Percentiles rank a stretch among this genome's conserved stretches.
Conservation (phyloP, 2,329 filamentous ascomycete species). For the Clonostachys solani region DNA sequence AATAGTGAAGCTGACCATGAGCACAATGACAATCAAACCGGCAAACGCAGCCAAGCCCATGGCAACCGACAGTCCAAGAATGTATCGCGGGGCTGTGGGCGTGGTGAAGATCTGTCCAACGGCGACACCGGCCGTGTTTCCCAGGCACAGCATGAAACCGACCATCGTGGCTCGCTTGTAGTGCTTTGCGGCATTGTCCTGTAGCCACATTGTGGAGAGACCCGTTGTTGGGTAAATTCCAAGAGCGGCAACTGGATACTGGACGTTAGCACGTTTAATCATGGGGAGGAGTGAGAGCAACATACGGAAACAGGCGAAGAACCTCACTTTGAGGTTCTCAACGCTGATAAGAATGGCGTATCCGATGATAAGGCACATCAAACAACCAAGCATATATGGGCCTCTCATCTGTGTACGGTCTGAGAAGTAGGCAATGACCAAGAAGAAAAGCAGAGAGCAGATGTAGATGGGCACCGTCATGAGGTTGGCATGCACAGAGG, state of each 20-base stretch:
- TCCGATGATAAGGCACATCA: slow-evolving; percentile 17
- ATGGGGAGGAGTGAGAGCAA: not conserved
- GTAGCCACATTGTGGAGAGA: slow-evolving; percentile 40
- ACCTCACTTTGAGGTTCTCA: slow-evolving; percentile 17
- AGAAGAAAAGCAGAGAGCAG: slow-evolving; percentile 12
- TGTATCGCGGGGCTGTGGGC: slow-evolving; percentile 16
- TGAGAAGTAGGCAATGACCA: slow-evolving; percentile 15
- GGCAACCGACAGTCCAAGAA: slow-evolving; percentile 14
- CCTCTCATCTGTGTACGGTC: slow-evolving; percentile 14
- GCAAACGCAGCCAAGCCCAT: slow-evolving; percentile 16
- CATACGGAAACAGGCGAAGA: slow-evolving; percentile 9
- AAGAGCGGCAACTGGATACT: slow-evolving; percentile 6
- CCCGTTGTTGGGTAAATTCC: slow-evolving; percentile 21
- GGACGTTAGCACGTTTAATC: not conserved
- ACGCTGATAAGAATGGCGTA: slow-evolving; percentile 17
- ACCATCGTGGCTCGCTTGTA: slow-evolving; percentile 40
- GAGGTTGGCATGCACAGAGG: slow-evolving; percentile 19
- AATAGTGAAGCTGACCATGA: slow-evolving; percentile 14
- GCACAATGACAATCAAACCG: slow-evolving; percentile 10
- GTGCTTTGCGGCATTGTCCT: slow-evolving; percentile 38
- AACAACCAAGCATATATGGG: slow-evolving; percentile 12
- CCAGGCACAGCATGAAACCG: slow-evolving; percentile 39
- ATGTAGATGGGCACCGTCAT: slow-evolving; percentile 22
- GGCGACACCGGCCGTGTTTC: slow-evolving; percentile 42
- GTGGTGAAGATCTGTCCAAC: slow-evolving; percentile 36